Base-by-base conservation (phyloP, 2,329 filamentous ascomycete genomes). In the Mycocentrospora acerina region DNA sequence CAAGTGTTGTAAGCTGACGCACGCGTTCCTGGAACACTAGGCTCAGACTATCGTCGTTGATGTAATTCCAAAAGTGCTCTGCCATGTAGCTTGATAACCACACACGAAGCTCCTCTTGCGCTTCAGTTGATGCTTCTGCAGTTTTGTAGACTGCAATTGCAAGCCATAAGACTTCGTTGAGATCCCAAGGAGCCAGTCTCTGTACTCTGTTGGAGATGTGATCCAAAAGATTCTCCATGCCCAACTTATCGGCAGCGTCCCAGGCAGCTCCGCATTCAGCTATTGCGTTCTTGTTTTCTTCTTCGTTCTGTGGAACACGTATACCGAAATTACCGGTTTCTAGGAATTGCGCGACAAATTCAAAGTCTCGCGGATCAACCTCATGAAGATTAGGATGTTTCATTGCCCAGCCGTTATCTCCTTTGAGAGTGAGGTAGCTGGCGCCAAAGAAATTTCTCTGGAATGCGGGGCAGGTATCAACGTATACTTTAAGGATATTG, bases 221-320 rank as follows among this genome's bases (percentile, higher is more conserved):
- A 0, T 62, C 54, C 3, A 63, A 38, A 3, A 67, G 32, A 16
- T 67, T 59, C 2, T 44, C 35, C 49, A 63, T 55, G 5, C 39
- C 44, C 0, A 66, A 37, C 1, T 33, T 35, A 10, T 57, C 46
- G 0, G 50, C 62, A 1, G 50, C 35, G 0, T 33, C 27, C 60
- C 61, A 66, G 1, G 60, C 55, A 0, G 44, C 35, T 1, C 44
- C 37, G 24, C 58, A 61, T 16, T 62, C 43, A 0, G 37, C 41
- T 11, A 63, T 43, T 0, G 44, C 40, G 5, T 44, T 41, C 0
- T 33, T 29, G 8, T 34, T 31, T 5, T 60, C 27, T 0, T 55
- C 44, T 3, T 51, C 44, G 4, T 31, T 37, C n/a, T 51, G 35
- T 2, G 55, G 40, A 3, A 28, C 4, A 4, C 41, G 32, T 11